Evolutionary conservation across 1,139 yeast species (phyloP).

Genomic region (Pichia sp.): DNA sequence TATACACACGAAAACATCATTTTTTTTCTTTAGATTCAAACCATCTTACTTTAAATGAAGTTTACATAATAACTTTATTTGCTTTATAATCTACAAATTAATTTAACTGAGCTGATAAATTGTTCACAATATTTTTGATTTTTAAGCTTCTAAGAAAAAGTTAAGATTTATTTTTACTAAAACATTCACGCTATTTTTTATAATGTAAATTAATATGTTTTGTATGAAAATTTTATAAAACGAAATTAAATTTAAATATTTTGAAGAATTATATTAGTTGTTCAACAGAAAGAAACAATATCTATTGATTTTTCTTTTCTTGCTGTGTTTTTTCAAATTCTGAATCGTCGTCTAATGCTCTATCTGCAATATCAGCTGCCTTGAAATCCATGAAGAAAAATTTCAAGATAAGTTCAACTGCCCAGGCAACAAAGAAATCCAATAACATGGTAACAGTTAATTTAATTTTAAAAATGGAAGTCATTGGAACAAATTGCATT

Average conservation of each 20-base stretch:
- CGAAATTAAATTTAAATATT: background rate
- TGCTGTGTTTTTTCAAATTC: constrained; percentile 2
- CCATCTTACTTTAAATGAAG: too few species aligned
- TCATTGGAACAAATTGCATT: constrained; percentile 88
- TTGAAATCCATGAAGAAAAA: constrained; percentile 82
- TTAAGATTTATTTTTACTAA: too few species aligned
- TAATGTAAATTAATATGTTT: background rate
- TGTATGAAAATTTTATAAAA: background rate
- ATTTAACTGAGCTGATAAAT: too few species aligned
- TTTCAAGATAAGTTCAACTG: constrained; percentile 75
- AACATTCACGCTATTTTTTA: background rate
- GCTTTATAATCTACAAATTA: too few species aligned
- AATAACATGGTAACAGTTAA: constrained; percentile 65
- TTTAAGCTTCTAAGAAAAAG: too few species aligned
- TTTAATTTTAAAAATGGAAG: constrained; percentile 62
- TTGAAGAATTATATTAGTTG: background rate
- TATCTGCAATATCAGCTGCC: constrained; percentile 80
- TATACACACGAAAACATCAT: too few species aligned
- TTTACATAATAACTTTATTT: too few species aligned
- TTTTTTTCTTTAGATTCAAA: too few species aligned
- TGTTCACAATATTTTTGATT: too few species aligned
- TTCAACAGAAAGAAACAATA: background rate
- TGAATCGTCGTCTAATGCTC: constrained; percentile 32
- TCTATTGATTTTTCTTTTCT: constrained; percentile 13
- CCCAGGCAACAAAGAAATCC: constrained; percentile 75